phyloP scores from a whole-genome alignment of 129 eudicot genomes.

The carrot (Daucus carota) region DNA sequence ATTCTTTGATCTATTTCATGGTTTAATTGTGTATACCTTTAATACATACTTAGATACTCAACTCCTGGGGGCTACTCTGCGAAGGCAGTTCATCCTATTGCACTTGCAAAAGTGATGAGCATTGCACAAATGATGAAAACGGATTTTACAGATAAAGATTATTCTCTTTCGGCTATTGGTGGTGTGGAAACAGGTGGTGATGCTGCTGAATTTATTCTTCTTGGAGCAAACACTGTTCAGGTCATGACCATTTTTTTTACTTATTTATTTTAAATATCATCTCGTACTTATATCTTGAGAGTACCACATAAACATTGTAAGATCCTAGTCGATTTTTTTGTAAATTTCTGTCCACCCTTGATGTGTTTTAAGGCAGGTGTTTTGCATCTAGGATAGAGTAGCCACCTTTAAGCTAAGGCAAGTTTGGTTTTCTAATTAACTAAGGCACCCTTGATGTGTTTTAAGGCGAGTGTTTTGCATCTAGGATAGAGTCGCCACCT shows the following conservation, averaged over 20 bases:
- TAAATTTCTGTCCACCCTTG: no score
- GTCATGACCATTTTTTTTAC: slow-evolving; percentile 17
- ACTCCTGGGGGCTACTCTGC: slow-evolving; percentile 97
- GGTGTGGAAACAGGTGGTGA: slow-evolving; percentile 93
- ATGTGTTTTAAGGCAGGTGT: no score
- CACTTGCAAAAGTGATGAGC: slow-evolving; percentile 96
- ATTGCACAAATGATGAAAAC: slow-evolving; percentile 95
- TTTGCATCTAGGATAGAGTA: no score
- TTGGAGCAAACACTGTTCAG: slow-evolving; percentile 96
- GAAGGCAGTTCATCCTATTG: slow-evolving; percentile 97
- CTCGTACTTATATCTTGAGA: background rate
- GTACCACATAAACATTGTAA: background rate
- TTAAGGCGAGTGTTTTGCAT: no score
- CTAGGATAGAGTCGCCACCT: no score
- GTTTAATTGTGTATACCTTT: background rate
- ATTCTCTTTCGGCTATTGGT: slow-evolving; percentile 90
- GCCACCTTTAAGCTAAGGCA: no score
- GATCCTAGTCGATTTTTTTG: background rate
- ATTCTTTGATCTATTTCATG: background rate
- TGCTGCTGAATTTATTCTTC: slow-evolving; percentile 98
- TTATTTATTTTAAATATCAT: background rate
- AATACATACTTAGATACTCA: slow-evolving; percentile 50
- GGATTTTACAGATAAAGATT: slow-evolving; percentile 50
- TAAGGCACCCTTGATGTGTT: no score
- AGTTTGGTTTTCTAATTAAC: background rate